Evolutionary conservation across 768 basidiomycete genomes (phyloP), one percentile per base, ranked within the genome.

Genomic region (Leccinum imitatum): DNA sequence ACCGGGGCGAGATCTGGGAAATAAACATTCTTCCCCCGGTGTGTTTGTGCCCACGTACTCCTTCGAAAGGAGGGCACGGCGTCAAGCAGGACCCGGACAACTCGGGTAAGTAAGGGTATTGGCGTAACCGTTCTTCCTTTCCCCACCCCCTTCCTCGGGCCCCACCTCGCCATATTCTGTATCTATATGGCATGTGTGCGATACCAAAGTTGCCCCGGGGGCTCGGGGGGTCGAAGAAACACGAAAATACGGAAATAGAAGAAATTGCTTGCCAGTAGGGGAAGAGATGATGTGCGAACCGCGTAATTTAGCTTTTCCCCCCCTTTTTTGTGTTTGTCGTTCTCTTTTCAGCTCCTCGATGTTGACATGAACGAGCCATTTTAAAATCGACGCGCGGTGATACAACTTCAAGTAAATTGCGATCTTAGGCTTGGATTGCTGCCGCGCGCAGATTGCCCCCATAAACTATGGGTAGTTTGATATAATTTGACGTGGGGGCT

Each of bases 401-500:
- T 19, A 46, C 19, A 46, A 19, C n/a, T 46, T 46, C 2, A 0
- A 11, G n/a, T 19, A 5, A 19, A 19, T n/a, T 19, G 19, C 44
- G 7, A 11, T 41, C 15, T 41, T n/a, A 9, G n/a, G n/a, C 6
- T 41, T 41, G 41, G 39, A 17, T 17, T 17, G 41, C 17, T 41
- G 4, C 17, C 41, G n/a, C 41, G 9, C 44, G 6, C 44, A 5
- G 19, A 19, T 46, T 6, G 19, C 19, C 44, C 19, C 6, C 44
- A 46, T n/a, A 19, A n/a, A 44, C 10, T n/a, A 19, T 8, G 8
- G 39, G 8, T 2, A 0, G 44, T 85, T 70, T 81, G 81, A 46
- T 81, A 87, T 69, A 86, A 89, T 2, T 88, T 87, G 3, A 82
- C 77, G 14, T 87, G 79, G 21, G 89, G 70, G 89, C 87, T 0